Percentiles rank a stretch among this genome's conserved stretches.
These are phyloP conservation scores for Heliocybe sulcata DNA, from an alignment of 1,284 basidiomycete genomes.

Conservation along the genomic window DNA sequence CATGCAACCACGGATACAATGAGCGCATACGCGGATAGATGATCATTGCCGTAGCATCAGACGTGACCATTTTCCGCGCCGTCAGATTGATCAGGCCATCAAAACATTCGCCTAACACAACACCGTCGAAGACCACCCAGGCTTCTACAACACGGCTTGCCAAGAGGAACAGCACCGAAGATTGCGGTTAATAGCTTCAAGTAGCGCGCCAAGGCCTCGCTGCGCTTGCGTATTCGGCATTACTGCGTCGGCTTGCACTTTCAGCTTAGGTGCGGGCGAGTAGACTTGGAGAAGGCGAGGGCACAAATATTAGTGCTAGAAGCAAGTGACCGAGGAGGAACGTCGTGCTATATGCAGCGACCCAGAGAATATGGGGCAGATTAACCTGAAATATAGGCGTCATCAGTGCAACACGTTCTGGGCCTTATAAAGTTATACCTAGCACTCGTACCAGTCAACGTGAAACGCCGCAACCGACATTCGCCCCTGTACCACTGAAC, in stretches of 20 bases:
- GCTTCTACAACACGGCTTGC: no score
- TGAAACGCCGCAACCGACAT: slow-evolving; percentile 52
- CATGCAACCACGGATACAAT: slow-evolving; percentile 57
- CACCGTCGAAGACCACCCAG: no score
- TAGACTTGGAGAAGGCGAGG: slow-evolving; percentile 28
- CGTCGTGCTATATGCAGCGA: slow-evolving; percentile 82
- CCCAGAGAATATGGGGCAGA: slow-evolving; percentile 85
- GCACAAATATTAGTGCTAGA: slow-evolving; percentile 67
- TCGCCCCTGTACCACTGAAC: slow-evolving; percentile 30
- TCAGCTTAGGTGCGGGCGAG: slow-evolving; percentile 31
- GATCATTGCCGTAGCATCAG: slow-evolving; percentile 48
- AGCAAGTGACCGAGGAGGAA: slow-evolving; percentile 81
- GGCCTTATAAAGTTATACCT: background rate
- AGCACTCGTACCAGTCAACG: slow-evolving; percentile 66
- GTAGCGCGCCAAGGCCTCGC: slow-evolving; percentile 29
- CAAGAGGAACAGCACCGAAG: slow-evolving; percentile 74
- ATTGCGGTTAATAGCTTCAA: slow-evolving; percentile 84
- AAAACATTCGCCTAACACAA: slow-evolving; percentile 70
- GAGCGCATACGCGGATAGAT: slow-evolving; percentile 64
- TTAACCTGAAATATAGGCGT: slow-evolving; percentile 61
- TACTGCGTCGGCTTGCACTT: slow-evolving; percentile 19
- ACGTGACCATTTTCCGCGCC: slow-evolving; percentile 77
- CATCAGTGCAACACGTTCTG: no score
- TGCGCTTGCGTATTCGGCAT: slow-evolving; percentile 7
- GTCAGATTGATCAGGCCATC: slow-evolving; percentile 81